Evolutionary conservation across 768 basidiomycete genomes (phyloP), one percentile per base, ranked within the genome.

Genomic region (Guyanaporus albipodus): DNA sequence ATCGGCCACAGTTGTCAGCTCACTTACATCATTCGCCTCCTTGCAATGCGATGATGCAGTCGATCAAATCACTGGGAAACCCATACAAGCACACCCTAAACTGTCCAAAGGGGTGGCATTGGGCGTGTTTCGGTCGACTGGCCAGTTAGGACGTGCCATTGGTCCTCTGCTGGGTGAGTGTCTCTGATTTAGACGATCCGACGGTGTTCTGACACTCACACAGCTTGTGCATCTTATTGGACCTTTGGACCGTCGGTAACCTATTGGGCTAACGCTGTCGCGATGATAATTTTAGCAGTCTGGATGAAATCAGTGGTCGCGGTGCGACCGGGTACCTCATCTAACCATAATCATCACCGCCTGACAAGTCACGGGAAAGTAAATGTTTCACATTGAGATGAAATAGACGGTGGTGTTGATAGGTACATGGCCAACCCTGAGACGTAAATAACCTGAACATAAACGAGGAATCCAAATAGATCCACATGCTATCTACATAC

Each of bases 1-100:
- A 5, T 88, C 85, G 50, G 94, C 95, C 5, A 96, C 92, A 1
- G 94, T 96, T 40, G 95, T 99, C 52, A 97, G 88, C 60, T 81
- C 90, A 8, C 73, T 99, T 54, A 99, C 92, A 29, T 84, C 93
- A 21, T 82, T 85, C 52, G 95, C 94, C 9, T 93, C 91, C 12
- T 64, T 93, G 54, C 91, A 94, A 67, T 93, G 91, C 53, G 89
- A 95, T 60, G 89, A 92, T 23, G 75, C 67, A 10, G 64, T 77
- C 14, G 80, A 84, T 59, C 65, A 70, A 8, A 72, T 73, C 31
- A 81, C 79, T 1, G 80, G 79, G 8, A 82, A 86, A 60, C 66
- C 75, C 1, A 52, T 64, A 8, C 68, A 72, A 51, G 73, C 76
- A 52, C 79, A 86, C 55, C 80, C 85, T 2, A 71, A 82, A 48